A percentile compares a stretch with the other conserved stretches of the same genome.
Conservation (phyloP, 2,329 filamentous ascomycete species). For the Esteya vermicola region DNA sequence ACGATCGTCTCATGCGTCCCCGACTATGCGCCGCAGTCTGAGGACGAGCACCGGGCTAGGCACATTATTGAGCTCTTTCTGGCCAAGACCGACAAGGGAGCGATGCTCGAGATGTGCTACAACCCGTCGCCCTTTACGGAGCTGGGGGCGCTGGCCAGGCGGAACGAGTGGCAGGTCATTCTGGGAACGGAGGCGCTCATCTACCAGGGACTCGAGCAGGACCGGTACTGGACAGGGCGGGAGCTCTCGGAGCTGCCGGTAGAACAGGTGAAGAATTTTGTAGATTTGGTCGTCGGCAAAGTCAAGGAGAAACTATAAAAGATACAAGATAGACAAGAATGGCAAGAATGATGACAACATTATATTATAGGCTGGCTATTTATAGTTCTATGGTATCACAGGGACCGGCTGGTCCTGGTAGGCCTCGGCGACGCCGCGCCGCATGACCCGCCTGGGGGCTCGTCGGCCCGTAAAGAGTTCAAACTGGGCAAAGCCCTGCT, state of each 20-base stretch:
- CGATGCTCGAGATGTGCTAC: slow-evolving; percentile 73
- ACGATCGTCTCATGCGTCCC: slow-evolving; percentile 64
- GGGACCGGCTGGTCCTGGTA: not conserved
- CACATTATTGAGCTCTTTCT: not conserved
- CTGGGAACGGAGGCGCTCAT: slow-evolving; percentile 65
- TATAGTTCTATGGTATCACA: too few relatives aligned
- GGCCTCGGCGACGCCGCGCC: not conserved
- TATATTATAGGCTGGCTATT: too few relatives aligned
- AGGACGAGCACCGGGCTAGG: slow-evolving; percentile 48
- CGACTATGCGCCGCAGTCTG: slow-evolving; percentile 55
- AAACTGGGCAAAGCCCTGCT: slow-evolving; percentile 65
- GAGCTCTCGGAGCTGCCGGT: slow-evolving; percentile 44
- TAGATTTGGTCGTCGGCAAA: slow-evolving; percentile 23
- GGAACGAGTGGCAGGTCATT: slow-evolving; percentile 57
- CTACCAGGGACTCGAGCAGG: slow-evolving; percentile 62
- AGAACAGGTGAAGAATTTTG: slow-evolving; percentile 38
- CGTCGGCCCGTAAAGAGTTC: slow-evolving; percentile 61
- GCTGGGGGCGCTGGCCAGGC: slow-evolving; percentile 45
- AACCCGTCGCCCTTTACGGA: slow-evolving; percentile 58
- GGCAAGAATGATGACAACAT: too few relatives aligned
- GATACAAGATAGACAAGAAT: too few relatives aligned
- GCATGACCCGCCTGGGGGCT: slow-evolving; percentile 30
- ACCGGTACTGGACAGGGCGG: slow-evolving; percentile 50
- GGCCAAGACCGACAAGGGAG: slow-evolving; percentile 40
- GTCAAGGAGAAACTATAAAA: not conserved